Evolutionary conservation across 2,329 filamentous ascomycete genomes (phyloP).

Genomic region (Aspergillus alliaceus): DNA sequence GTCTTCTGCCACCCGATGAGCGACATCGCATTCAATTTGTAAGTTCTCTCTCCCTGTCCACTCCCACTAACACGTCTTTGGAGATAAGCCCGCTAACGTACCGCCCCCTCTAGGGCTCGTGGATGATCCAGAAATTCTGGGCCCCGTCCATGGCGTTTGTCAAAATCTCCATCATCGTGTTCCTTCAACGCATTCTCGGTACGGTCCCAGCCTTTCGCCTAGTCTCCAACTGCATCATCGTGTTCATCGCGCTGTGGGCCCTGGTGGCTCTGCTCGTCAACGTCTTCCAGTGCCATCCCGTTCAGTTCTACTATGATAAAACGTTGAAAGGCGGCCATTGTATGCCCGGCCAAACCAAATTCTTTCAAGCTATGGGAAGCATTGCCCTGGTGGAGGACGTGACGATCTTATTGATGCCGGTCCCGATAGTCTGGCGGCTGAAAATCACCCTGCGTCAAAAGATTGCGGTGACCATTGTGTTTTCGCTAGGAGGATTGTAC

Average conservation of each 20-base stretch:
- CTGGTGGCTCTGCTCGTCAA: constrained; percentile 9
- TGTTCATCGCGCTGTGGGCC: constrained; percentile 13
- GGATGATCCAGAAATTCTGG: constrained; percentile 18
- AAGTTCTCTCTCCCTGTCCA: background rate
- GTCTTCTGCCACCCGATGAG: constrained; percentile 4
- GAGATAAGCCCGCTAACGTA: too few relatives aligned
- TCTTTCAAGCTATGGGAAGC: constrained; percentile 13
- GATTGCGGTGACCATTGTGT: constrained; percentile 9
- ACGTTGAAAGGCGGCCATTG: constrained; percentile 7
- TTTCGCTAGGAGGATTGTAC: constrained; percentile 12
- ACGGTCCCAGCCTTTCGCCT: constrained; percentile 1
- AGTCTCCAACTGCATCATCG: constrained; percentile 6
- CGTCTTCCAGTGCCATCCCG: constrained; percentile 12
- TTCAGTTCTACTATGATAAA: constrained; percentile 15
- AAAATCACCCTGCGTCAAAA: constrained; percentile 12
- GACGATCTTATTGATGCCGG: constrained; percentile 8
- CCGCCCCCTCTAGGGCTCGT: constrained; percentile 9
- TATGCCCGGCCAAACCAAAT: constrained; percentile 6
- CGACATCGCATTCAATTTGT: constrained; percentile 12
- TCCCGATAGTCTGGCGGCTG: constrained; percentile 10
- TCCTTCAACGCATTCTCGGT: constrained; percentile 11
- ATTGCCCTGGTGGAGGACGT: constrained; percentile 14
- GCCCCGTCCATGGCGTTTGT: constrained; percentile 11
- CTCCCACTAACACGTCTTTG: too few relatives aligned
- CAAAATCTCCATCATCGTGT: constrained; percentile 15